Conservation (phyloP, 176 grass and related monocot genomes). For the Miscanthus lutarioriparius region DNA sequence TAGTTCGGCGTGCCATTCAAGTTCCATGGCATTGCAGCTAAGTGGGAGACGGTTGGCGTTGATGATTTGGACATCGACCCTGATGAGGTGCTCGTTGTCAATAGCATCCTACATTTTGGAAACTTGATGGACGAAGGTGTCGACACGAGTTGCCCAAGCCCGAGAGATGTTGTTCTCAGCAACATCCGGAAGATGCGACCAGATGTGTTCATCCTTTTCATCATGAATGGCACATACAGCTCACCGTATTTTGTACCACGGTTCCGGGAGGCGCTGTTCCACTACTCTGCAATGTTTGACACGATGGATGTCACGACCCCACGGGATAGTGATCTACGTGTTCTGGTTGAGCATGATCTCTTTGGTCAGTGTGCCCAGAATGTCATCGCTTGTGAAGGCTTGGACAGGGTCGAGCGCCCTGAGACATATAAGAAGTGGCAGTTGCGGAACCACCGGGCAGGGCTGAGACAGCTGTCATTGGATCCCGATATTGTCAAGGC, state of each 20-base stretch:
- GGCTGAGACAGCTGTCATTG: neutral
- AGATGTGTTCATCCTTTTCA: conserved; percentile 7
- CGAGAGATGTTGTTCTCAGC: neutral
- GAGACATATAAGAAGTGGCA: conserved; percentile 19
- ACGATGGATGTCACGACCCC: neutral
- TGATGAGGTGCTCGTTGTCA: neutral
- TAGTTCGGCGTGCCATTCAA: neutral
- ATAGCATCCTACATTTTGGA: neutral
- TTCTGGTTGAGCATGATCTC: neutral
- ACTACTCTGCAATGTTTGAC: conserved; percentile 27
- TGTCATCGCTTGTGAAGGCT: neutral
- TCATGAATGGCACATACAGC: conserved; percentile 24
- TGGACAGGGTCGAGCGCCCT: neutral
- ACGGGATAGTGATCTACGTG: neutral
- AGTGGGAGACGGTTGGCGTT: neutral
- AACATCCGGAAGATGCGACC: neutral
- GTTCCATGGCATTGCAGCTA: too few species aligned
- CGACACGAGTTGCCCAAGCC: neutral
- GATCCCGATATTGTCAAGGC: neutral
- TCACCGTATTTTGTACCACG: neutral
- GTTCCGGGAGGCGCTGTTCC: neutral
- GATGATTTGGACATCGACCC: neutral
- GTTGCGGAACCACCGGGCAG: neutral
- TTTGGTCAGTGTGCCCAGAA: neutral
- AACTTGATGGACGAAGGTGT: neutral